phyloP scores from a whole-genome alignment of 345 rosid genomes.

The Eucalyptus microcorys region DNA sequence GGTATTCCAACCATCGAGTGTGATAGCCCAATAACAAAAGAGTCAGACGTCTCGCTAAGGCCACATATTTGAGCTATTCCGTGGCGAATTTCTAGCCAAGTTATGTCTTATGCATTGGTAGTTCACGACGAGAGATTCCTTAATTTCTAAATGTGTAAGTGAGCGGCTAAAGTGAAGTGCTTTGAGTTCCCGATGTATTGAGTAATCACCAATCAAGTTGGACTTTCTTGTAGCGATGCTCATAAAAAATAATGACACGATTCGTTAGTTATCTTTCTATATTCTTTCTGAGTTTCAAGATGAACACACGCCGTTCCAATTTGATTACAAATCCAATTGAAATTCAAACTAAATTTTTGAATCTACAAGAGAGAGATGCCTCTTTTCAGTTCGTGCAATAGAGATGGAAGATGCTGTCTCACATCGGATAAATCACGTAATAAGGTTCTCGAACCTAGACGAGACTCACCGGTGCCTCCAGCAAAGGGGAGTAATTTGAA shows the following conservation, averaged over 20 bases:
- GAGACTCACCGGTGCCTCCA: not conserved
- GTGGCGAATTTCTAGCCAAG: not conserved
- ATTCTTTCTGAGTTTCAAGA: accelerated
- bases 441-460: not conserved
- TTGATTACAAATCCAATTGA: accelerated
- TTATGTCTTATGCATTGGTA: not conserved
- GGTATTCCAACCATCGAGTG: not conserved
- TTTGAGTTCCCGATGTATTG: not conserved
- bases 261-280: not conserved
- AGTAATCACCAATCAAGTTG: not conserved
- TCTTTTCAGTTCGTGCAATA: not conserved
- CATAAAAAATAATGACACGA: not conserved
- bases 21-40: not conserved
- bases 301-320: accelerated
- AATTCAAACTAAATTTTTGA: not conserved
- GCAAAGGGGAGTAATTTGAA: not conserved
- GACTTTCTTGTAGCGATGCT: not conserved
- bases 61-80: not conserved
- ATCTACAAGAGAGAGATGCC: not conserved
- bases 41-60: not conserved
- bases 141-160: too few species aligned
- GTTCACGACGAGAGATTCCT: not conserved
- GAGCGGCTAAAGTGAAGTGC: not conserved
- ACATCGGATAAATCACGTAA: not conserved
- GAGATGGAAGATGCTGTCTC: not conserved